Percentiles rank a stretch among this genome's conserved stretches.
These are phyloP conservation scores for Fusarium secorum DNA, from an alignment of 2,329 filamentous ascomycete species.

Conservation along the genomic window DNA sequence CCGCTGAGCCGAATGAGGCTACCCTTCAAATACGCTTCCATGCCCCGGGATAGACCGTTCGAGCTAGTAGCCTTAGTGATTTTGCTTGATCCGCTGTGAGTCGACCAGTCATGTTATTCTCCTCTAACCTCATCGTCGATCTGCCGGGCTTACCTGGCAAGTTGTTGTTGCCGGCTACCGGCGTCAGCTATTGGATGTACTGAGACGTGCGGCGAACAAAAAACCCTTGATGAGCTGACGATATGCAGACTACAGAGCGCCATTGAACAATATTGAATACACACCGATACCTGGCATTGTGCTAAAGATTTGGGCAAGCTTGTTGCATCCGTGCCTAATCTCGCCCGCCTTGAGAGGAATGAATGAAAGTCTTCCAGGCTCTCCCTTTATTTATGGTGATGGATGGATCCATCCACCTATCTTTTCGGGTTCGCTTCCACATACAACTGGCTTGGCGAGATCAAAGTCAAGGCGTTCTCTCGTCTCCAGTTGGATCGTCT, in stretches of 20 bases:
- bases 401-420: slow-evolving; percentile 9
- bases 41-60: slow-evolving; percentile 33
- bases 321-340: slow-evolving; percentile 4
- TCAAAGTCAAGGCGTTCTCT: not conserved
- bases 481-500: not conserved
- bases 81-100: slow-evolving; percentile 11
- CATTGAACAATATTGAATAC: not conserved
- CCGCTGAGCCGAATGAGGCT: slow-evolving; percentile 29
- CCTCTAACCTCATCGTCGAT: slow-evolving; percentile 32
- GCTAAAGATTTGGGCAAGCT: not conserved
- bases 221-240: slow-evolving; percentile 12
- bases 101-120: slow-evolving; percentile 18
- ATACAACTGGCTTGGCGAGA: not conserved
- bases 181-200: slow-evolving; percentile 12
- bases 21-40: slow-evolving; percentile 8
- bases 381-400: slow-evolving; percentile 12
- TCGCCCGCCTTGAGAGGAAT: slow-evolving; percentile 8
- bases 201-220: not conserved
- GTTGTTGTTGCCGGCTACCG: slow-evolving; percentile 6
- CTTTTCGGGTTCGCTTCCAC: slow-evolving; percentile 14
- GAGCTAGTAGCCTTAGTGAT: slow-evolving; percentile 23
- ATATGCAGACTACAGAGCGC: not conserved
- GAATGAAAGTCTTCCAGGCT: not conserved
- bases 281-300: slow-evolving; percentile 8
- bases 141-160: slow-evolving; percentile 21